Conservation (phyloP, 768 basidiomycete species). For the Podaxis sp. region DNA sequence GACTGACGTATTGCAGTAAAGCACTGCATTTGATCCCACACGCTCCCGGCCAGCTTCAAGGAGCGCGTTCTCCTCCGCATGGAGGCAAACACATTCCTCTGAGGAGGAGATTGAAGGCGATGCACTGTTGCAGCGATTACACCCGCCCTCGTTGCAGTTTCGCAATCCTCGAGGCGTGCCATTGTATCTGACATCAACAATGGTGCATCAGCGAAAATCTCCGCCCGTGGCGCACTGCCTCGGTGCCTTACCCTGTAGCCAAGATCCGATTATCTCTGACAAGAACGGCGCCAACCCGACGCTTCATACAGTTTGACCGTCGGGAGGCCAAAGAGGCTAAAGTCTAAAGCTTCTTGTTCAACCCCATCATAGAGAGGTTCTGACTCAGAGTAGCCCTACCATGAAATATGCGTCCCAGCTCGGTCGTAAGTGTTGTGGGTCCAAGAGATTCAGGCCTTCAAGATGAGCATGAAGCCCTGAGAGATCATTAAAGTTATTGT, state of each 20-base stretch:
- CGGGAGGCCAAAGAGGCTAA: slow-evolving; percentile 87
- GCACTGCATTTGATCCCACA: slow-evolving; percentile 74
- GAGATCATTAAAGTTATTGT: slow-evolving; percentile 60
- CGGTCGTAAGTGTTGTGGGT: slow-evolving; percentile 78
- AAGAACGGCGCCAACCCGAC: slow-evolving; percentile 91
- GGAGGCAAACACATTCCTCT: slow-evolving; percentile 88
- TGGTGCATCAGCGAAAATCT: slow-evolving; percentile 5
- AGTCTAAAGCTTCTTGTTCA: slow-evolving; percentile 45
- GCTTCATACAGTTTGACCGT: slow-evolving; percentile 95
- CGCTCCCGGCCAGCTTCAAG: slow-evolving; percentile 92
- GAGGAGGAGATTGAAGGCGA: slow-evolving; percentile 41
- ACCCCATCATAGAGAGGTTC: background rate
- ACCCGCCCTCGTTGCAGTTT: slow-evolving; percentile 94
- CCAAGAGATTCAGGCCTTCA: slow-evolving; percentile 63
- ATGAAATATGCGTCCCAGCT: slow-evolving; percentile 98
- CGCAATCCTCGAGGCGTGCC: slow-evolving; percentile 88
- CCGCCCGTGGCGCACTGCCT: slow-evolving; percentile 15
- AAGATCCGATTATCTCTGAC: slow-evolving; percentile 81
- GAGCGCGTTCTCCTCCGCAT: slow-evolving; percentile 97
- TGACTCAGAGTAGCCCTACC: slow-evolving; percentile 43
- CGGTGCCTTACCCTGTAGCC: slow-evolving; percentile 62
- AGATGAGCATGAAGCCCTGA: slow-evolving; percentile 60
- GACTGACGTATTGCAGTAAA: slow-evolving; percentile 97
- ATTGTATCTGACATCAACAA: slow-evolving; percentile 69
- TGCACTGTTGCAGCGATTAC: slow-evolving; percentile 70